phyloP scores from a whole-genome alignment of 768 basidiomycete species.

The Clathrus columnatus region DNA sequence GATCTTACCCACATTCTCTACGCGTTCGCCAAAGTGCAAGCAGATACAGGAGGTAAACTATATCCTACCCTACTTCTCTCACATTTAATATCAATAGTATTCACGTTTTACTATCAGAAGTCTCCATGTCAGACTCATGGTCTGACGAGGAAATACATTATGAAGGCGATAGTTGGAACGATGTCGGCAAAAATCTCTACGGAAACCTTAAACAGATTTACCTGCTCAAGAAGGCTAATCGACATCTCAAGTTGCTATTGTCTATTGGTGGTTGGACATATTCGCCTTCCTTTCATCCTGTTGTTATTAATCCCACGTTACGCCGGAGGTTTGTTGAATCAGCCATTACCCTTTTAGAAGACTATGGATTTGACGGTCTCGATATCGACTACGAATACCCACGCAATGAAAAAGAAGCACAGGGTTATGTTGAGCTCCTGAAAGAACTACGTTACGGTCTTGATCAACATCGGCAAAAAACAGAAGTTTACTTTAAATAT shows the following conservation, averaged over 20 bases:
- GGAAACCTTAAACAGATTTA: constrained; percentile 94
- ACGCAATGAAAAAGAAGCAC: constrained; percentile 62
- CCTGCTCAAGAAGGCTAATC: constrained; percentile 76
- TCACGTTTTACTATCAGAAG: constrained; percentile 34
- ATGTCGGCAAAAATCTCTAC: constrained; percentile 81
- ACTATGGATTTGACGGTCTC: constrained; percentile 87
- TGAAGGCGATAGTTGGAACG: constrained; percentile 92
- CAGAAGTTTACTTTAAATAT: constrained; percentile 54
- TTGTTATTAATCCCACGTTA: constrained; percentile 55
- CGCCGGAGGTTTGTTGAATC: constrained; percentile 75
- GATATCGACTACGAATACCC: constrained; percentile 96
- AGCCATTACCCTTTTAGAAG: constrained; percentile 69
- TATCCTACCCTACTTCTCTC: background rate
- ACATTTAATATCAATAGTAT: background rate
- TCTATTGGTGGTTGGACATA: constrained; percentile 97
- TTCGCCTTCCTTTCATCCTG: constrained; percentile 76
- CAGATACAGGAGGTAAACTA: constrained; percentile 50
- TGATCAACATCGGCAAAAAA: constrained; percentile 63
- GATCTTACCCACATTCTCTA: constrained; percentile 91
- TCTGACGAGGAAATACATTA: constrained; percentile 97
- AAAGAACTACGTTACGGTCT: constrained; percentile 65
- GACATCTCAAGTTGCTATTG: constrained; percentile 71
- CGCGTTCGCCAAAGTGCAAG: constrained; percentile 83
- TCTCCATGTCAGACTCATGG: constrained; percentile 84
- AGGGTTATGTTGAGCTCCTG: constrained; percentile 77